Base-by-base conservation (phyloP, 495 filamentous ascomycete species). In the Hypomontagnella monticulosa region DNA sequence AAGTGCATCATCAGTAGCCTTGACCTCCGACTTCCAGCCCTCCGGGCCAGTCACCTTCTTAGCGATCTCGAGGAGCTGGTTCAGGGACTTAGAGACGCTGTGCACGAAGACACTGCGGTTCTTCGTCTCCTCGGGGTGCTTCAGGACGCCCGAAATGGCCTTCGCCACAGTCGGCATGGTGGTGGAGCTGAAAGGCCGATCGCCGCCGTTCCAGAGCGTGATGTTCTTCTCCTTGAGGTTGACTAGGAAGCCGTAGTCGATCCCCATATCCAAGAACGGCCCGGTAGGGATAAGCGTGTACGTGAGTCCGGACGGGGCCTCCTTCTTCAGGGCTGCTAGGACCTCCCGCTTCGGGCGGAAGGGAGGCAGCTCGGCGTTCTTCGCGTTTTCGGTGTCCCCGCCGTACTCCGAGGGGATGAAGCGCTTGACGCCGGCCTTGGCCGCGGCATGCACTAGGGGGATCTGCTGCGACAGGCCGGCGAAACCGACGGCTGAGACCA, bases 351-450 rank as follows among this genome's bases (percentile, higher is more conserved):
- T 87, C 10, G 71, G 54, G 0, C 36, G 60, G 62, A 69, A 80
- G 74, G 71, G 23, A 73, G 79, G 48, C 73, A 78, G 49, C 61
- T 67, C 55, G 50, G 6, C 62, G 8, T 20, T 38, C 11, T 70
- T 69, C 14, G 66, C 43, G 37, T 72, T 67, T 3, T 27, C 43
- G 0, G 67, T 63, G 23, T 83, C 73, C 3, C 61, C 36, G 3
- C 86, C 87, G 54, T 82, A 91, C 46, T 88, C 85, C 9, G 82
- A 85, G 0, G 87, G 88, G 32, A 89, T 66, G 71, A 87, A 84
- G 12, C 83, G 80, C 60, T 80, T 77, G 8, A 89, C 81, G 4
- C 79, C 78, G 1, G 84, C 84, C 1, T 77, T 76, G 9, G 81
- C 73, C 1, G 86, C 79, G 3, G 87, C 88, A 16, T 87, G 79